Evolutionary conservation across 805 yeast genomes (phyloP).

Genomic region (Wickerhamiella kurtzmanii): DNA sequence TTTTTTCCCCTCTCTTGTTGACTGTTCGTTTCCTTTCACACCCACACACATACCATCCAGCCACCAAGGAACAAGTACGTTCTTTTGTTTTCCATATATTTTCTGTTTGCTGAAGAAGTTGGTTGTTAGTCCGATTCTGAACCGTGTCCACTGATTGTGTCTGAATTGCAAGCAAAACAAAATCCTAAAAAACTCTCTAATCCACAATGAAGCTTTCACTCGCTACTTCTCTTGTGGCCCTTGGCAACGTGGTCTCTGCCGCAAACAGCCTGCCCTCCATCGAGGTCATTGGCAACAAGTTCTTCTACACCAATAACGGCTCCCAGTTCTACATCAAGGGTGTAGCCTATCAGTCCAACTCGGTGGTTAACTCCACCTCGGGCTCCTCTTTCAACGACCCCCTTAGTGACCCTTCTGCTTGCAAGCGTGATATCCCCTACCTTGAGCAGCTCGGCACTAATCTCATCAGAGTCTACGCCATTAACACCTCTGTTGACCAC

Average conservation of each 20-base stretch:
- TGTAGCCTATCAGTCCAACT: constrained; percentile 68
- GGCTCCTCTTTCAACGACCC: constrained; percentile 57
- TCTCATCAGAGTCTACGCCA: constrained; percentile 73
- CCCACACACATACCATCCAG: not conserved
- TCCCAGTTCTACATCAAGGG: constrained; percentile 81
- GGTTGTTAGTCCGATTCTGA: too few species aligned
- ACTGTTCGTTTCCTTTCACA: too few species aligned
- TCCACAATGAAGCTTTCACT: constrained; percentile 19
- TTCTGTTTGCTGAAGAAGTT: too few species aligned
- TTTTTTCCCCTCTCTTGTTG: too few species aligned
- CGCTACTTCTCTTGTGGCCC: constrained; percentile 13
- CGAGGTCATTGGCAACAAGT: constrained; percentile 58
- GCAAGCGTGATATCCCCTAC: constrained; percentile 76
- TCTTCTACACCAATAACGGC: constrained; percentile 58
- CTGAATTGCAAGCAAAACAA: too few species aligned
- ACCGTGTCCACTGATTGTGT: too few species aligned
- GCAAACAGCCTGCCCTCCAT: constrained; percentile 35
- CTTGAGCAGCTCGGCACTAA: constrained; percentile 56
- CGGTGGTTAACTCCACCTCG: constrained; percentile 29
- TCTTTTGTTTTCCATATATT: too few species aligned
- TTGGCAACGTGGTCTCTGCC: constrained; percentile 16
- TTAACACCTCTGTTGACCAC: constrained; percentile 60
- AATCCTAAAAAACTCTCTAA: not conserved
- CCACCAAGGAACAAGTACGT: too few species aligned
- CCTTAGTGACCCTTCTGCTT: constrained; percentile 51